phyloP scores from a whole-genome alignment of 2,329 filamentous ascomycete species.

The Cercospora zeina region DNA sequence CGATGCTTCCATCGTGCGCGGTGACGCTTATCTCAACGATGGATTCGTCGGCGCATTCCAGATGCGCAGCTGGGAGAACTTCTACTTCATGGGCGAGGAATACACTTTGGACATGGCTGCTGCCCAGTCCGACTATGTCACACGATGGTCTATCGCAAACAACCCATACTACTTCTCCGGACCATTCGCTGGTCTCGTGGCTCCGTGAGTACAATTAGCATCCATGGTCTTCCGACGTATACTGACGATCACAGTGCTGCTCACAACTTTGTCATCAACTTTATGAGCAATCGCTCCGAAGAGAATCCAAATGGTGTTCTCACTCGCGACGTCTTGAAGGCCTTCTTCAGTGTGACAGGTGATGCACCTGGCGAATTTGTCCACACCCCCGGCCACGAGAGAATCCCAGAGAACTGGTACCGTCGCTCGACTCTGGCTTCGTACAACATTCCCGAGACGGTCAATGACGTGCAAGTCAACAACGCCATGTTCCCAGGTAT shows the following conservation, averaged over 20 bases:
- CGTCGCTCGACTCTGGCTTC: constrained; percentile 8
- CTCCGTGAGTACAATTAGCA: constrained; percentile 26
- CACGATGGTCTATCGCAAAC: constrained; percentile 31
- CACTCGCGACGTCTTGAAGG: constrained; percentile 25
- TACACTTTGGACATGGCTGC: constrained; percentile 29
- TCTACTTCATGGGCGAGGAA: constrained; percentile 35
- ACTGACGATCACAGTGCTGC: constrained; percentile 16
- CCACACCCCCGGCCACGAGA: constrained; percentile 30
- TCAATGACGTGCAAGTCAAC: constrained; percentile 20
- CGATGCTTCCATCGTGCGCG: constrained; percentile 40
- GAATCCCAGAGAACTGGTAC: constrained; percentile 46
- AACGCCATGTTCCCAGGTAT: constrained; percentile 34
- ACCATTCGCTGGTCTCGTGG: constrained; percentile 26
- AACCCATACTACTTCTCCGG: constrained; percentile 38
- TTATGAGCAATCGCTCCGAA: constrained; percentile 36
- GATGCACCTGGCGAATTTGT: constrained; percentile 13
- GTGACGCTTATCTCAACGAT: constrained; percentile 38
- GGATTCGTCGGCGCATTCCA: constrained; percentile 21
- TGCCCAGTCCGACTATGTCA: constrained; percentile 24
- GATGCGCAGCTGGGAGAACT: constrained; percentile 32
- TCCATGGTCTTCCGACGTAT: neutral
- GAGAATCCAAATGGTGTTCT: constrained; percentile 31
- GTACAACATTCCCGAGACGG: constrained; percentile 36
- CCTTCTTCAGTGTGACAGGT: constrained; percentile 30
- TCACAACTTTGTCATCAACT: constrained; percentile 35